Evolutionary conservation across 106 monocot genomes (phyloP), one percentile per base, ranked within the genome.

Genomic region (Acorus calamus): DNA sequence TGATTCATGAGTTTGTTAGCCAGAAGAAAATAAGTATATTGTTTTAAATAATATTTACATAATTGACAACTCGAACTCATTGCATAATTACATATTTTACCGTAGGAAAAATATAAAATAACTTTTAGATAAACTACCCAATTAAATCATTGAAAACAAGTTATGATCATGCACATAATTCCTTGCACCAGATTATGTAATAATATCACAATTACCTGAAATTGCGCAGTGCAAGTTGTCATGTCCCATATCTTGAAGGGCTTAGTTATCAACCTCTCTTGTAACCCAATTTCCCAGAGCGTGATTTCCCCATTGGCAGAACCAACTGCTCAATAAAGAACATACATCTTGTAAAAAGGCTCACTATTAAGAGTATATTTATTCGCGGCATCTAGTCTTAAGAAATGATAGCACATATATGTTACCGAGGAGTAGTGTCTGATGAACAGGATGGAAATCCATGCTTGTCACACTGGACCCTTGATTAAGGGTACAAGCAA

Each of bases 361-460:
- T 28, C 28, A 28, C 28, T 1, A 28, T 28, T 28, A 28, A 28
- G 28, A 28, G 28, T 28, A 28, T 28, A 28, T 28, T 28, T 28
- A 28, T 28, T 28, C 28, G 28, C 1, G 28, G 28, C 28, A 28
- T 28, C 28, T 28, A 28, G 28, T 28, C 28, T 28, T 28, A 28
- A 28, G 28, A 28, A 28, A 28, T 28, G 28, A 28, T 28, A 28
- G 28, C 28, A 28, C 28, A 28, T 28, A 1, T 28, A 28, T 28
- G 28, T 42, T 74, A 84, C 84, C 84, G 64, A 84, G 69, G 59
- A 84, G 77, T 63, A 85, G 65, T 12, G 80, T 80, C 44, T 85
- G 84, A 49, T 74, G 84, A 68, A 77, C 64, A 71, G 84, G 84
- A 80, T 85, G 84, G 52, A 85, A 85, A 41, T 85, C 84, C 87